A percentile compares a stretch with the other conserved stretches of the same genome.
These are phyloP conservation scores for Eutrema yunnanense DNA, from an alignment of 345 rosid species.

Conservation along the genomic window DNA sequence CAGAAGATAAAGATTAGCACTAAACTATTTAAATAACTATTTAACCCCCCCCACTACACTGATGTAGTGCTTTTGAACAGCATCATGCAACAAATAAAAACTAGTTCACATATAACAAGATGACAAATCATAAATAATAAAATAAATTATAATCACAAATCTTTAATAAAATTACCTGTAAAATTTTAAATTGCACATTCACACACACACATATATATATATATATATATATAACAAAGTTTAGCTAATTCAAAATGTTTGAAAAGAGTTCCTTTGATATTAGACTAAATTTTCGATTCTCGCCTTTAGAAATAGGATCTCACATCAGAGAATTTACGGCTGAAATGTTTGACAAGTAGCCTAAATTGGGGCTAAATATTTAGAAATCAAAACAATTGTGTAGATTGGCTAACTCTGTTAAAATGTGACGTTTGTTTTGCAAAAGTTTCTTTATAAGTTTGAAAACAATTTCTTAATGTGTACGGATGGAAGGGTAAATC, in stretches of 20 bases:
- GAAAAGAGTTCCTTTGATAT: background rate
- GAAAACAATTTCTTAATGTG: background rate
- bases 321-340: background rate
- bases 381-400: background rate
- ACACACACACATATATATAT: background rate
- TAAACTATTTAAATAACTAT: background rate
- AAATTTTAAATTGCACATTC: too few relatives aligned
- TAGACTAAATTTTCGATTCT: background rate
- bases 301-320: background rate
- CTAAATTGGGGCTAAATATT: background rate
- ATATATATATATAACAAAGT: too few relatives aligned
- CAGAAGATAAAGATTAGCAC: background rate
- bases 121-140: background rate
- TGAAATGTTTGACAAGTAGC: background rate
- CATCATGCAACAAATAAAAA: background rate
- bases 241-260: background rate
- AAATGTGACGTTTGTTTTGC: background rate
- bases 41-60: background rate
- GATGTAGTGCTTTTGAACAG: background rate
- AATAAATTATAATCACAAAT: background rate
- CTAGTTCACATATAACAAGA: background rate
- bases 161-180: background rate
- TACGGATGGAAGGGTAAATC: slow-evolving; percentile 6
- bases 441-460: background rate
- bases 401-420: background rate